Base-by-base conservation (phyloP, 1,139 yeast species). In the Debaryomyces sp. region DNA sequence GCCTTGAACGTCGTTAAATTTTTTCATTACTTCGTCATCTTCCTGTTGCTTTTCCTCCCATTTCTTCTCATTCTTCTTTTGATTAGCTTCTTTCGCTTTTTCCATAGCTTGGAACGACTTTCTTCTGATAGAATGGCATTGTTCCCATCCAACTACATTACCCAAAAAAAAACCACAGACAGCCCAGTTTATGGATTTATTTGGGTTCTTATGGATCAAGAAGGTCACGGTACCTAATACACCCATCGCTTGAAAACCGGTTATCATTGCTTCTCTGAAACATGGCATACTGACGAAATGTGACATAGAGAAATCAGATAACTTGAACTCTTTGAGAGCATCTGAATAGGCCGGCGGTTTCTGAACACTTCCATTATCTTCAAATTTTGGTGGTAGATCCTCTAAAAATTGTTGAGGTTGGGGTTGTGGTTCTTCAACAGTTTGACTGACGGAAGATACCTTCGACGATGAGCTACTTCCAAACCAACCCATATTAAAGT, bases 141-240 rank as follows among this genome's bases (percentile, higher is more conserved):
- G 96, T 65, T 92, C 97, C 96, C 97, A 92, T 1, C 96, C 89
- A 33, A 89, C 85, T 1, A 88, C 77, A 45, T 89, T 84, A 1
- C 97, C 97, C 33, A 90, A 66, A 52, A 89, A 69, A 55, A 91
- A 82, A 4, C 96, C 96, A 41, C 89, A 88, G 45, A 89, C 77
- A 5, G 86, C 85, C 97, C 97, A 92, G 64, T 91, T 89, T 29
- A 83, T 71, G 1, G 95, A 84, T 53, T 80, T 77, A 6, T 72
- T 62, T 1, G 85, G 75, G 36, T 85, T 80, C 57, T 86, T 84
- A 56, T 87, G 89, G 47, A 87, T 82, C 34, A 85, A 62, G 51
- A 86, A 83, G 47, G 92, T 82, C 34, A 89, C 88, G 0, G 85
- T 79, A 0, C 92, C 89, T 34, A 88, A 74, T 0, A 89, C 95